A percentile compares a stretch with the other conserved stretches of the same genome.
These are phyloP conservation scores for Penicillium rolfsii DNA, from an alignment of 2,329 filamentous ascomycete genomes.

Conservation along the genomic window DNA sequence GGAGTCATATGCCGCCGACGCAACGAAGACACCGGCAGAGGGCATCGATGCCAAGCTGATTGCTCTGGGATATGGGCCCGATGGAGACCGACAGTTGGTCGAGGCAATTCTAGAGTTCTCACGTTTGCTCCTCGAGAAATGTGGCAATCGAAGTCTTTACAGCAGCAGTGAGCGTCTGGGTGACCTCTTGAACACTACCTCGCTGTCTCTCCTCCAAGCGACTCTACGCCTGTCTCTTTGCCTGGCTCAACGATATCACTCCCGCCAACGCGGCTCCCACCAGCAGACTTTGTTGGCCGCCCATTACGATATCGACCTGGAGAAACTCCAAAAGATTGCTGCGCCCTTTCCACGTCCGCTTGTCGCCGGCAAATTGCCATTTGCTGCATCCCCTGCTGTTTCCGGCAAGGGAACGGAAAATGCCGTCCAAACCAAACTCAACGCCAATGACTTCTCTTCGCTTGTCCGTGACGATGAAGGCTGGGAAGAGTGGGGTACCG, in stretches of 20 bases:
- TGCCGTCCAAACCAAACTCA: conserved; percentile 56
- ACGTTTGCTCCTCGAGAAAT: conserved; percentile 85
- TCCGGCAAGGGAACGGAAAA: conserved; percentile 78
- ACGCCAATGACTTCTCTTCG: conserved; percentile 81
- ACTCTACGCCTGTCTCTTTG: conserved; percentile 81
- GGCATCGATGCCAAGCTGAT: conserved; percentile 59
- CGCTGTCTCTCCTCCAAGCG: conserved; percentile 73
- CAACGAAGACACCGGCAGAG: conserved; percentile 57
- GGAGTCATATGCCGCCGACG: conserved; percentile 61
- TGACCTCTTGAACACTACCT: conserved; percentile 85
- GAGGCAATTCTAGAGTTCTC: conserved; percentile 84
- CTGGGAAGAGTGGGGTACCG: conserved; percentile 79
- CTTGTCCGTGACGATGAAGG: conserved; percentile 63
- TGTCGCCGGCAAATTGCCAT: conserved; percentile 54
- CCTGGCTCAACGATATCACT: conserved; percentile 89
- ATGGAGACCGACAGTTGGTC: conserved; percentile 80
- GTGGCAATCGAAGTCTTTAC: conserved; percentile 94
- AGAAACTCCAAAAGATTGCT: conserved; percentile 82
- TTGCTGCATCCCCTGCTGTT: conserved; percentile 56
- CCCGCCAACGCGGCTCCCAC: conserved; percentile 75
- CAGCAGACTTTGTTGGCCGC: conserved; percentile 76
- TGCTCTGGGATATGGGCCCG: conserved; percentile 66
- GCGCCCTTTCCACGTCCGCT: conserved; percentile 78
- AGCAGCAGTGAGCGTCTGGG: conserved; percentile 89
- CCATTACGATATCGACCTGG: conserved; percentile 74